These are phyloP conservation scores for Pachysandra terminalis DNA, from an alignment of 164 flowering plant species.

Conservation along the genomic window DNA sequence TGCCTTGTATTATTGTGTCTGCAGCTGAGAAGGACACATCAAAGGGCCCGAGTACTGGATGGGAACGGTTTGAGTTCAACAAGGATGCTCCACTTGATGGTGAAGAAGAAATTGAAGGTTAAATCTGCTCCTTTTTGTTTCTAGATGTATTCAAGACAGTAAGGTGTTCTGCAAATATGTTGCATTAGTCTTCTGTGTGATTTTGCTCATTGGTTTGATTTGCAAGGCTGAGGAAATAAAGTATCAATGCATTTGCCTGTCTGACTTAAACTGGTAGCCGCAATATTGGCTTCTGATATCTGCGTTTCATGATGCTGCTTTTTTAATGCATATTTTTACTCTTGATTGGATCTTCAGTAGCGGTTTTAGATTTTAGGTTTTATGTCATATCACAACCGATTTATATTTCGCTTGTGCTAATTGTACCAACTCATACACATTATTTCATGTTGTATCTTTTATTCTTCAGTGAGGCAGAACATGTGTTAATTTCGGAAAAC, in stretches of 20 bases:
- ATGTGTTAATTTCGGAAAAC: not conserved
- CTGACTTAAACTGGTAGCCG: not conserved
- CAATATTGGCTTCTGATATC: not conserved
- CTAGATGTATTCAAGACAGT: not conserved
- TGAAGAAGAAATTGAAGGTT: slow-evolving; percentile 90
- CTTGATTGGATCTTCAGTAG: too few relatives aligned
- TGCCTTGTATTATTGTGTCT: not conserved
- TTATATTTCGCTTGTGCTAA: too few relatives aligned
- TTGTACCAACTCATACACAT: too few relatives aligned
- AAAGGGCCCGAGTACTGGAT: slow-evolving; percentile 65
- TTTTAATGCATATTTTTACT: too few relatives aligned
- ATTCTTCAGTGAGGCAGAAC: too few relatives aligned
- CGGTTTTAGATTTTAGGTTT: too few relatives aligned
- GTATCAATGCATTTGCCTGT: not conserved
- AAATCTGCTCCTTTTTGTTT: not conserved
- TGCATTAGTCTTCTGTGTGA: not conserved
- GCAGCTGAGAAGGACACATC: slow-evolving; percentile 62
- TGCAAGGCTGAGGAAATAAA: not conserved
- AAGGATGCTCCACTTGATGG: slow-evolving; percentile 97
- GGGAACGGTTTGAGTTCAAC: slow-evolving; percentile 96
- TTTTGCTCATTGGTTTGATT: not conserved
- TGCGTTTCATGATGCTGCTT: not conserved
- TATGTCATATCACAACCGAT: too few relatives aligned
- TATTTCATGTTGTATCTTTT: too few relatives aligned
- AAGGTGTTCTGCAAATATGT: not conserved